These are phyloP conservation scores for Stephanodiscus triporus DNA, from an alignment of 108 stramenopile species.

Conservation along the genomic window DNA sequence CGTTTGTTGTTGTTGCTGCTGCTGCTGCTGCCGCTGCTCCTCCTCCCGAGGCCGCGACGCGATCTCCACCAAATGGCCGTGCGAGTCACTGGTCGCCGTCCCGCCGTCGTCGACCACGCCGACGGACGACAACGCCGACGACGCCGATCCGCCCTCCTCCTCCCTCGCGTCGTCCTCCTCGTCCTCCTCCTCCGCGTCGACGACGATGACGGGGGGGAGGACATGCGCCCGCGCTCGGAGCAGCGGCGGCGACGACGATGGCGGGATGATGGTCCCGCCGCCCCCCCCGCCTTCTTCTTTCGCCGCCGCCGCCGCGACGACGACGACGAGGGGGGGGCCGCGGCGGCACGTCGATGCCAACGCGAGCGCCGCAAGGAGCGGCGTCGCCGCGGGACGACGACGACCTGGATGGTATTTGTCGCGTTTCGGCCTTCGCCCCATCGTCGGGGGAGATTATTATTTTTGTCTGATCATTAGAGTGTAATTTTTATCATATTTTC, in stretches of 20 bases:
- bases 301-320: not conserved
- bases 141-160: too few relatives aligned
- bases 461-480: too few relatives aligned
- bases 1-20: not conserved
- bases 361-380: too few relatives aligned
- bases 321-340: too few relatives aligned
- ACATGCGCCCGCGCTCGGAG: not conserved
- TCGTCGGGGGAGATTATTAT: too few relatives aligned
- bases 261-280: not conserved
- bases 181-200: not conserved
- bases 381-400: too few relatives aligned
- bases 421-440: too few relatives aligned
- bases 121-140: too few relatives aligned
- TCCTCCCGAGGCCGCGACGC: not conserved
- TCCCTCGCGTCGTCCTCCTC: not conserved
- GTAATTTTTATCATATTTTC: too few relatives aligned
- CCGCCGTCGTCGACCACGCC: not conserved
- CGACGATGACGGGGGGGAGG: too few relatives aligned
- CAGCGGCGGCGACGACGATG: not conserved
- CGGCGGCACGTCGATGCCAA: too few relatives aligned
- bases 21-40: not conserved
- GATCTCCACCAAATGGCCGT: constrained; percentile 12
- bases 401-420: too few relatives aligned
- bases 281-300: not conserved
- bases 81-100: constrained; percentile 9